phyloP scores from a whole-genome alignment of 805 yeast genomes.

The Kluyveromyces wickerhamii region DNA sequence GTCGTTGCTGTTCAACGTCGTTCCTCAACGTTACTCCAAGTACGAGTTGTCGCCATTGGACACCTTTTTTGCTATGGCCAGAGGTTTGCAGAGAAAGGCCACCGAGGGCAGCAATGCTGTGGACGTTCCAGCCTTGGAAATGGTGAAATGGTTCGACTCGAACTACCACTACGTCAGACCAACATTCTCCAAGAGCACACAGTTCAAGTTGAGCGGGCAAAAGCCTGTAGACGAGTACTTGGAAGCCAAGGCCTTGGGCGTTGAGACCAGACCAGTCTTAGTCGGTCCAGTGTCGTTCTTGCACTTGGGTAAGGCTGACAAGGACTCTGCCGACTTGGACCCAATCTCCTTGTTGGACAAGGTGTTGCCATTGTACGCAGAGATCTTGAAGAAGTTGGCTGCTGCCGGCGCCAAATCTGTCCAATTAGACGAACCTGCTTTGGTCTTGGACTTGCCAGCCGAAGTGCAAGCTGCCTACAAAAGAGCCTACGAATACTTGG shows the following conservation, averaged over 20 bases:
- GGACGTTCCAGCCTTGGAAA: slow-evolving; percentile 97
- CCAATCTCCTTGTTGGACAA: slow-evolving; percentile 86
- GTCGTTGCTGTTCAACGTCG: slow-evolving; percentile 85
- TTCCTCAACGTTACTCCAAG: slow-evolving; percentile 96
- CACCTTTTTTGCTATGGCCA: slow-evolving; percentile 97
- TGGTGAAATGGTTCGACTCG: slow-evolving; percentile 99
- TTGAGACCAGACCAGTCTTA: slow-evolving; percentile 95
- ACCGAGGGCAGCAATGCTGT: slow-evolving; percentile 81
- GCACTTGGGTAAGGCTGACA: slow-evolving; percentile 95
- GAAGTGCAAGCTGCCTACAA: slow-evolving; percentile 78
- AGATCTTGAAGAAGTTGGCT: slow-evolving; percentile 77
- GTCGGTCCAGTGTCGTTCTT: slow-evolving; percentile 96
- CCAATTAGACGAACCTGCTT: slow-evolving; percentile 96
- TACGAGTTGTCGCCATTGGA: slow-evolving; percentile 83
- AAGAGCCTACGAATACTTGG: slow-evolving; percentile 73
- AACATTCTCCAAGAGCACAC: slow-evolving; percentile 90
- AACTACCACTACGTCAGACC: slow-evolving; percentile 99
- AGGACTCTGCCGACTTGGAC: slow-evolving; percentile 90
- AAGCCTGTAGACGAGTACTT: slow-evolving; percentile 96
- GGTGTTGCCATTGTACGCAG: slow-evolving; percentile 88
- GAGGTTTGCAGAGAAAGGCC: slow-evolving; percentile 98
- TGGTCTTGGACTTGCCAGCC: slow-evolving; percentile 88
- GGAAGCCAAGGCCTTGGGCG: slow-evolving; percentile 95
- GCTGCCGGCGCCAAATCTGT: slow-evolving; percentile 92
- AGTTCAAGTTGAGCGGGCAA: slow-evolving; percentile 90